Percentiles rank a stretch among this genome's conserved stretches.
Conservation (phyloP, 78 protist species). For the Pelomyxa schiedti region DNA sequence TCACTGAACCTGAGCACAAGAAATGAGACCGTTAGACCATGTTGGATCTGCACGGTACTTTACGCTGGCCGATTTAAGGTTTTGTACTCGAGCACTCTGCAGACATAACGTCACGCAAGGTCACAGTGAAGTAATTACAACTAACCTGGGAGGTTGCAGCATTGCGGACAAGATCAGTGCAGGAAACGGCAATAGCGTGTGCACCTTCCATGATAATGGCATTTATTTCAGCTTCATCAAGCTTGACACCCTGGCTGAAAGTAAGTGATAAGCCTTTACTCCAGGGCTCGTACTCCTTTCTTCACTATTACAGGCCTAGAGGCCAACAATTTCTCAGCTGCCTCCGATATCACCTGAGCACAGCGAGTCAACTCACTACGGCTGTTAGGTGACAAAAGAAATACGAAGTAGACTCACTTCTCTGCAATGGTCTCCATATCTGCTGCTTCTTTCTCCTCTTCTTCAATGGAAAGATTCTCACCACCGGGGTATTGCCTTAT, state of each 20-base stretch:
- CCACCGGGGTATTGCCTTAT: background rate
- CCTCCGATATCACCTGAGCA: background rate
- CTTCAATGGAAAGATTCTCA: background rate
- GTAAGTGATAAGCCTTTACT: too few relatives aligned
- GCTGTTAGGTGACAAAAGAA: too few relatives aligned
- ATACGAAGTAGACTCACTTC: too few relatives aligned
- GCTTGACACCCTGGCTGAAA: background rate
- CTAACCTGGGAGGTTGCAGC: too few relatives aligned
- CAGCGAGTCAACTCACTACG: background rate
- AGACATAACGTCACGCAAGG: too few relatives aligned
- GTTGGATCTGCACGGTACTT: background rate
- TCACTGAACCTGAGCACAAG: conserved; percentile 46
- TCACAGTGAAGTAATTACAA: too few relatives aligned
- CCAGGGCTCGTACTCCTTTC: too few relatives aligned
- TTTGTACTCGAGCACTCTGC: background rate
- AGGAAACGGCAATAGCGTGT: background rate
- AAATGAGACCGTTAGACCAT: conserved; percentile 52
- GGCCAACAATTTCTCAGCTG: background rate
- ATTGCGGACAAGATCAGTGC: too few relatives aligned
- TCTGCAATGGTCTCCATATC: background rate
- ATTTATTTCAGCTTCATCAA: background rate
- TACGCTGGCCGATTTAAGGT: background rate
- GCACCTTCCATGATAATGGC: background rate
- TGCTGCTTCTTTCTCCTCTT: background rate
- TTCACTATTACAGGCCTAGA: background rate